Percentiles rank a stretch among this genome's conserved stretches.
Conservation (phyloP, 179 eudicot species). For the Silene coronaria region DNA sequence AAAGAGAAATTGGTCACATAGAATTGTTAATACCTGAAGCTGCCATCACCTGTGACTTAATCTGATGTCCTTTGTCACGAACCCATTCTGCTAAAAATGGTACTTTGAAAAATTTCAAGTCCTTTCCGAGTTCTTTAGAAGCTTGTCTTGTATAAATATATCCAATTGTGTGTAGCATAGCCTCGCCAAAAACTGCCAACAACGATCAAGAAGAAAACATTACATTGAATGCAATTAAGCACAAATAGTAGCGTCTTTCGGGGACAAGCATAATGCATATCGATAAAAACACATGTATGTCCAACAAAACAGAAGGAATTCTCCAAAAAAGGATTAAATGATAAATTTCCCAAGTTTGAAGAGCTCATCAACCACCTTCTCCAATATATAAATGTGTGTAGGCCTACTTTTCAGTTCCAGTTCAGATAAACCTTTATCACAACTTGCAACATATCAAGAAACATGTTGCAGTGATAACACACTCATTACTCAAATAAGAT, state of each 20-base stretch:
- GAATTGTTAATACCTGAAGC: slow-evolving; percentile 57
- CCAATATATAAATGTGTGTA: neutral
- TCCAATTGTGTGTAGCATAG: slow-evolving; percentile 92
- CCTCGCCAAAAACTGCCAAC: slow-evolving; percentile 79
- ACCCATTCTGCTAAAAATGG: slow-evolving; percentile 97
- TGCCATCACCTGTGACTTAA: slow-evolving; percentile 81
- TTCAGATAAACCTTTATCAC: neutral
- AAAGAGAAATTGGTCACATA: neutral
- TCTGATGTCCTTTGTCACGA: slow-evolving; percentile 77
- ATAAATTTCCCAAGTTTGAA: neutral
- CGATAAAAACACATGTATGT: neutral
- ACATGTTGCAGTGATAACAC: neutral
- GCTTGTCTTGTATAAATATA: slow-evolving; percentile 90
- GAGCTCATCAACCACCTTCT: neutral
- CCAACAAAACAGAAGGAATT: neutral
- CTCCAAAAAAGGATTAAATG: neutral
- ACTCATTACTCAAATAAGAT: neutral
- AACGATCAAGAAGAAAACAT: slow-evolving; percentile 18
- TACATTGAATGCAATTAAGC: neutral
- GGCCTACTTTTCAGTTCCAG: neutral
- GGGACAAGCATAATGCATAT: neutral
- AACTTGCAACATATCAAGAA: neutral
- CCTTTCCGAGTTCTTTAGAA: slow-evolving; percentile 77
- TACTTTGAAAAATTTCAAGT: slow-evolving; percentile 59
- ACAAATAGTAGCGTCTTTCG: neutral